Evolutionary conservation across 805 yeast genomes (phyloP).

Genomic region (Zygotorulaspora florentina): DNA sequence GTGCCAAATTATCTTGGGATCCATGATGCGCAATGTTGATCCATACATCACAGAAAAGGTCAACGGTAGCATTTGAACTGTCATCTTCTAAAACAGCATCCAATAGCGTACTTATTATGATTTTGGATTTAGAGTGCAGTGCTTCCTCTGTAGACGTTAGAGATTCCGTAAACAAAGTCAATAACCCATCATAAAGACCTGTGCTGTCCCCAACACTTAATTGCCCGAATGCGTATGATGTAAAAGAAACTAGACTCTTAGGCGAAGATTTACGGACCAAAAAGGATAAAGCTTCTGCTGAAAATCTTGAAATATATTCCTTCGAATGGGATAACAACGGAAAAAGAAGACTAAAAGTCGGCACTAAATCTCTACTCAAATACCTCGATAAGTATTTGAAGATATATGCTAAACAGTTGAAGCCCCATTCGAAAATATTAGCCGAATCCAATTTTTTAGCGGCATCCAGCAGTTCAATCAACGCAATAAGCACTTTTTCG

Average conservation of each 20-base stretch:
- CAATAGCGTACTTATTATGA: conserved; percentile 45
- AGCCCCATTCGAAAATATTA: conserved; percentile 72
- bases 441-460: conserved; percentile 51
- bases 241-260: conserved; percentile 44
- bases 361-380: conserved; percentile 56
- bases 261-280: conserved; percentile 63
- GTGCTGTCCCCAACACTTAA: conserved; percentile 34
- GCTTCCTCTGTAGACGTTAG: conserved; percentile 66
- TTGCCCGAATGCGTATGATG: conserved; percentile 41
- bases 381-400: conserved; percentile 79
- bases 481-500: conserved; percentile 44
- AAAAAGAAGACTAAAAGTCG: conserved; percentile 61
- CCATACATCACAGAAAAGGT: conserved; percentile 57
- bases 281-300: conserved; percentile 88
- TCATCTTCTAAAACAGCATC: conserved; percentile 25
- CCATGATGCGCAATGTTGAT: conserved; percentile 53
- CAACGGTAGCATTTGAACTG: conserved; percentile 21
- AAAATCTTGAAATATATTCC: conserved; percentile 68
- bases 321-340: conserved; percentile 61
- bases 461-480: conserved; percentile 43
- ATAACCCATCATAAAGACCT: conserved; percentile 53
- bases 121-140: conserved; percentile 66
- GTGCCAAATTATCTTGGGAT: conserved; percentile 43
- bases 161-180: conserved; percentile 65
- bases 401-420: conserved; percentile 78